Conservation (phyloP, 2,329 filamentous ascomycete genomes). For the Zarea fungicola region DNA sequence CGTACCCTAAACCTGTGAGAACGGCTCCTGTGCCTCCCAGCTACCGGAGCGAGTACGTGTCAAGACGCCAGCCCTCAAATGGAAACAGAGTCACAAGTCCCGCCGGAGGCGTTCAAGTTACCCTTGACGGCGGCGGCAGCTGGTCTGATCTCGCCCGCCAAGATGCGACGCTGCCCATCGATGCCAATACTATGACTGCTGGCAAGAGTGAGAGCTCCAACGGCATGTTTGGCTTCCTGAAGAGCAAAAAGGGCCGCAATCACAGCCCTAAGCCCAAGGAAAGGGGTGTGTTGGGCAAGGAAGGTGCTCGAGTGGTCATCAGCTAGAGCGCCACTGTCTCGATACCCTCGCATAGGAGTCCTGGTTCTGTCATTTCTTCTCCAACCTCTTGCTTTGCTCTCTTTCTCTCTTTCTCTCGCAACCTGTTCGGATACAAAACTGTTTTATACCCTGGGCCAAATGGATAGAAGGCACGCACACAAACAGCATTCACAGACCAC, state of each 20-base stretch:
- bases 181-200: constrained; percentile 52
- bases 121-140: constrained; percentile 80
- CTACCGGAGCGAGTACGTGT: constrained; percentile 43
- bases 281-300: constrained; percentile 87
- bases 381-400: not conserved
- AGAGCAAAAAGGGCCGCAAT: constrained; percentile 81
- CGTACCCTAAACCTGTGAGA: constrained; percentile 17
- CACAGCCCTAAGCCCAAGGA: constrained; percentile 93
- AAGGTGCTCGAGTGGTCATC: constrained; percentile 81
- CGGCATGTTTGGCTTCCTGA: constrained; percentile 86
- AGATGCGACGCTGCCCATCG: constrained; percentile 66
- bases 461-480: constrained; percentile 6
- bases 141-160: constrained; percentile 89
- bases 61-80: constrained; percentile 45
- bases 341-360: not conserved
- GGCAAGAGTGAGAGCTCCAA: constrained; percentile 53
- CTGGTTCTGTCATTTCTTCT: not conserved
- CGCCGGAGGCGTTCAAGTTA: constrained; percentile 82
- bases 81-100: constrained; percentile 69
- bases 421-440: constrained; percentile 1
- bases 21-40: constrained; percentile 37
- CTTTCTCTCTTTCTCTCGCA: not conserved
- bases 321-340: constrained; percentile 43
- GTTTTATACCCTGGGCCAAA: constrained; percentile 12
- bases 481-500: not conserved